phyloP scores from a whole-genome alignment of 331 rosid species.

The Ulmus americana region DNA sequence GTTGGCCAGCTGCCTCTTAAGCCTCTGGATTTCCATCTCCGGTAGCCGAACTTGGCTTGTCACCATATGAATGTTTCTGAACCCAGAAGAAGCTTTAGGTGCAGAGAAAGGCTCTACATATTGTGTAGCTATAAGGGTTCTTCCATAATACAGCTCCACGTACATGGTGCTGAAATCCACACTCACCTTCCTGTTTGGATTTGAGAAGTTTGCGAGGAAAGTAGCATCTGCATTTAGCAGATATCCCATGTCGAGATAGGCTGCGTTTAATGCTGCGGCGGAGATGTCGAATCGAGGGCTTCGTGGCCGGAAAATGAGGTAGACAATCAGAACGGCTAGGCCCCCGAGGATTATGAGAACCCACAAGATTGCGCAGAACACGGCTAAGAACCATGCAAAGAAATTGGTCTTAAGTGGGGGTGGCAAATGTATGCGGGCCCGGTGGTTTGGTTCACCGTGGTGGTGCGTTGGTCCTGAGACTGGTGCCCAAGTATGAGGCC shows the following conservation, averaged over 20 bases:
- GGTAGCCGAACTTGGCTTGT: constrained; percentile 71
- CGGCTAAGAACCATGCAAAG: constrained; percentile 49
- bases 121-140: constrained; percentile 57
- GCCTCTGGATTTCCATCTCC: constrained; percentile 37
- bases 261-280: constrained; percentile 58
- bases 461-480: neutral
- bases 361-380: constrained; percentile 71
- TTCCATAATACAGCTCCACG: constrained; percentile 55
- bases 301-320: constrained; percentile 75
- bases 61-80: constrained; percentile 54
- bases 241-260: constrained; percentile 85
- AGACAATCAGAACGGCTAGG: constrained; percentile 63
- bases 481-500: too few species aligned
- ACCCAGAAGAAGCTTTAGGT: constrained; percentile 38
- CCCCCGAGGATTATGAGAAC: constrained; percentile 70
- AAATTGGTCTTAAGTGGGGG: constrained; percentile 25
- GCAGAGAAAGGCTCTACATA: constrained; percentile 68
- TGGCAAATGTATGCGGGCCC: constrained; percentile 21
- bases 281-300: constrained; percentile 65
- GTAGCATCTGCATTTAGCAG: constrained; percentile 80
- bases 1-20: constrained; percentile 53
- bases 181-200: constrained; percentile 77
- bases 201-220: constrained; percentile 71
- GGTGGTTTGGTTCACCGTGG: neutral
- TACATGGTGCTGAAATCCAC: constrained; percentile 63